A percentile compares a stretch with the other conserved stretches of the same genome.
Evolutionary conservation across 768 basidiomycete species (phyloP).

Genomic region (Psilocybe cubensis): DNA sequence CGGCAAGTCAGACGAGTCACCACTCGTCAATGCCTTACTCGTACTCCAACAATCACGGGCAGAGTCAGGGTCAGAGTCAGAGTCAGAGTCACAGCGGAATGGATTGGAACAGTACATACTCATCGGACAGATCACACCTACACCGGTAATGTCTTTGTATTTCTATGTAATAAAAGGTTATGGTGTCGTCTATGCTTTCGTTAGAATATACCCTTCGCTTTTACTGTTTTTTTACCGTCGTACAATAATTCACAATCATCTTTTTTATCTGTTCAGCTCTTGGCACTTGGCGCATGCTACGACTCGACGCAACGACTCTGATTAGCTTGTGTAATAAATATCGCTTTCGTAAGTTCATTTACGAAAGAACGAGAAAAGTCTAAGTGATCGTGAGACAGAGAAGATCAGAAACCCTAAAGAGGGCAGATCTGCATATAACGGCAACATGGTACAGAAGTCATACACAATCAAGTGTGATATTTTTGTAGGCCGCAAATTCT

Average conservation of each 20-base stretch:
- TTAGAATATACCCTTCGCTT: conserved; percentile 16
- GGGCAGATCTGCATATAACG: conserved; percentile 28
- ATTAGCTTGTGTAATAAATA: conserved; percentile 15
- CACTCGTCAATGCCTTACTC: conserved; percentile 51
- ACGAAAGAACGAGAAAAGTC: conserved; percentile 23
- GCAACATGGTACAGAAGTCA: conserved; percentile 18
- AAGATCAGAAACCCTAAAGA: conserved; percentile 27
- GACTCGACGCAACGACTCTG: conserved; percentile 12
- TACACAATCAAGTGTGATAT: background rate
- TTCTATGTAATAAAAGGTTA: conserved; percentile 10
- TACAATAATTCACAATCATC: background rate
- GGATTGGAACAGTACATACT: conserved; percentile 65
- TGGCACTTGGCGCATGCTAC: conserved; percentile 1
- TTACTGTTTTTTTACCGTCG: background rate
- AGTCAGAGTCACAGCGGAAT: conserved; percentile 41
- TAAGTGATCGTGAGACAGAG: conserved; percentile 31
- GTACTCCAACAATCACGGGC: conserved; percentile 42
- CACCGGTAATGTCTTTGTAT: conserved; percentile 47
- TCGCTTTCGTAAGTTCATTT: conserved; percentile 20
- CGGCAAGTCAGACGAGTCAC: conserved; percentile 12
- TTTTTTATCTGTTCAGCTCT: conserved; percentile 1
- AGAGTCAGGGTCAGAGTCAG: conserved; percentile 13
- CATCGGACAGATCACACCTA: conserved; percentile 64
- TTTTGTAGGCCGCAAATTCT: conserved; percentile 2
- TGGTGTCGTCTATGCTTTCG: conserved; percentile 17